Evolutionary conservation across 805 yeast species (phyloP), one percentile per base, ranked within the genome.

Genomic region (Lachancea dasiensis): DNA sequence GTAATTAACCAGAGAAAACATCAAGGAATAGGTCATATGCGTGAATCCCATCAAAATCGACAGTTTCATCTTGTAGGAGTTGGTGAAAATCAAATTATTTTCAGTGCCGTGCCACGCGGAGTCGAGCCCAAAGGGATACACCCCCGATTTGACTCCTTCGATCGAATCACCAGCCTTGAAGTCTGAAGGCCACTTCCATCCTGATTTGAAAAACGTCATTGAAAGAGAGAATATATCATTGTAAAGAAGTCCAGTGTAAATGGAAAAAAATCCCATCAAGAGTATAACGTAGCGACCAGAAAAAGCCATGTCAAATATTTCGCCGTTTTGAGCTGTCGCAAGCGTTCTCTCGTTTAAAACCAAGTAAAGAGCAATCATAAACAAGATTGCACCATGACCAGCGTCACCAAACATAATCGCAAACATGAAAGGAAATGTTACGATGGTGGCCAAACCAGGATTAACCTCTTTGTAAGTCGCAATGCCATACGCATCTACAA

Each of bases 381-480:
- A 73, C 61, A 92, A 68, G 33, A 92, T 75, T 43, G 87, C 73
- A 5, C 98, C 98, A 67, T 92, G 98, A 11, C 98, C 98, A 42
- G 89, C 60, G 68, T 92, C 98, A 69, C 98, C 98, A 69, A 92
- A 92, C 98, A 92, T 92, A 52, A 92, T 82, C 20, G 98, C 97
- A 67, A 92, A 92, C 95, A 92, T 84, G 61, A 92, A 92, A 17
- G 98, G 98, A 69, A 92, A 92, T 0, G 98, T 92, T 18, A 92
- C 81, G 32, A 86, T 77, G 1, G 98, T 90, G 3, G 98, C 90
- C 46, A 92, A 68, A 38, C 95, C 98, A 4, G 98, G 95, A 61
- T 92, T 92, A 20, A 92, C 92, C 63, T 92, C 98, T 51, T 86
- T 81, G 65, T 92, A 92, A 3, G 86, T 75, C 7, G 96, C 92